Percentiles rank a stretch among this genome's conserved stretches.
Evolutionary conservation across 108 stramenopile genomes (phyloP).

Genomic region (Nitzschia inconspicua): DNA sequence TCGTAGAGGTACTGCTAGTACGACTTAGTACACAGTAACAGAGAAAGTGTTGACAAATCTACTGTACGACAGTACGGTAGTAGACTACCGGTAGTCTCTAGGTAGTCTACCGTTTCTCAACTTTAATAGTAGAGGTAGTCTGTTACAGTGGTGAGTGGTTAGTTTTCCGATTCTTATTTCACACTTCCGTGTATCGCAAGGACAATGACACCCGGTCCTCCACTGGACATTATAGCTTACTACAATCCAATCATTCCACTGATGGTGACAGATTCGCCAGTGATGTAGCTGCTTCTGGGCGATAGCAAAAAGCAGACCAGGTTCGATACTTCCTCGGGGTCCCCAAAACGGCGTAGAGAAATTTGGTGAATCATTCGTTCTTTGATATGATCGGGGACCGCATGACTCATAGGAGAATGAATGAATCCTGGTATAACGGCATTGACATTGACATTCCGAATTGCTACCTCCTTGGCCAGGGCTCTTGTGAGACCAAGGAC

Average conservation of each 20-base stretch:
- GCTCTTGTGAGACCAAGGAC: slow-evolving; percentile 66
- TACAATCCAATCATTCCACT: slow-evolving; percentile 68
- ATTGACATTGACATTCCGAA: slow-evolving; percentile 53
- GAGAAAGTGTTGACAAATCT: too few relatives aligned
- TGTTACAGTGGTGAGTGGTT: too few relatives aligned
- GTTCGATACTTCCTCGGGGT: slow-evolving; percentile 62
- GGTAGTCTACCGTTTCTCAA: too few relatives aligned
- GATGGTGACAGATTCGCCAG: slow-evolving; percentile 62
- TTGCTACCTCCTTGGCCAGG: slow-evolving; percentile 74
- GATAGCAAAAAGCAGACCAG: slow-evolving; percentile 57
- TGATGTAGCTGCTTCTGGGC: slow-evolving; percentile 59
- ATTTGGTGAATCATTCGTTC: slow-evolving; percentile 25
- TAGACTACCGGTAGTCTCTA: too few relatives aligned
- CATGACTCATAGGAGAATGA: slow-evolving; percentile 69
- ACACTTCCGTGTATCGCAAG: too few relatives aligned
- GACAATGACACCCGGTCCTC: too few relatives aligned
- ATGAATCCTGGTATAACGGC: slow-evolving; percentile 76
- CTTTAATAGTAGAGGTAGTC: too few relatives aligned
- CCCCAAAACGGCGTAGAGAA: slow-evolving; percentile 54
- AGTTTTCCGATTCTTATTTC: too few relatives aligned
- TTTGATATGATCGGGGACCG: slow-evolving; percentile 56
- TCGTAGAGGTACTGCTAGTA: too few relatives aligned
- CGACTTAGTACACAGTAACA: too few relatives aligned
- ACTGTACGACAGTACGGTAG: too few relatives aligned
- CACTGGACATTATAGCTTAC: too few relatives aligned